phyloP scores from a whole-genome alignment of 1,284 basidiomycete species.

The Ceratobasidium sp. region DNA sequence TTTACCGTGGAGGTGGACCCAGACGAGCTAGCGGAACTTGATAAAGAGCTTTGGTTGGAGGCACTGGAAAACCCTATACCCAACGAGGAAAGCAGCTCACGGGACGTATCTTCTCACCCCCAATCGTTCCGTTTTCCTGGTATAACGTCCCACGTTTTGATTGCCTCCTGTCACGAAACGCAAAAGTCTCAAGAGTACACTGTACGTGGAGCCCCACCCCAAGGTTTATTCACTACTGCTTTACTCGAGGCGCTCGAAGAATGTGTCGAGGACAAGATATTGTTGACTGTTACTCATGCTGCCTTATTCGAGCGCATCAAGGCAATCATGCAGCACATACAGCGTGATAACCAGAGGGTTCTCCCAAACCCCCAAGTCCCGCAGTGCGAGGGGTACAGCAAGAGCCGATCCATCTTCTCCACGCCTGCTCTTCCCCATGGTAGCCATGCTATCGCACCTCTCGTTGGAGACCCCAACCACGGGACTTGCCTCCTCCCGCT shows the following conservation, averaged over 20 bases:
- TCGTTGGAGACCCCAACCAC: not conserved
- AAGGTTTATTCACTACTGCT: slow-evolving; percentile 17
- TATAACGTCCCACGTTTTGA: slow-evolving; percentile 29
- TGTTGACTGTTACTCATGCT: slow-evolving; percentile 21
- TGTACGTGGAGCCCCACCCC: not conserved
- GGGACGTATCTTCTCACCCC: slow-evolving; percentile 13
- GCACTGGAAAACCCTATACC: not conserved
- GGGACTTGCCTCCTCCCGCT: slow-evolving; percentile 3
- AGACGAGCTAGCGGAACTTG: not conserved
- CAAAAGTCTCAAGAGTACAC: slow-evolving; percentile 17
- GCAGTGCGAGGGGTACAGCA: slow-evolving; percentile 32
- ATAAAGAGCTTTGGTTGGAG: slow-evolving; percentile 25
- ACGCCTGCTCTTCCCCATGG: slow-evolving; percentile 26
- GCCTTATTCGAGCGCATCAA: slow-evolving; percentile 32
- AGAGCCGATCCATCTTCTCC: slow-evolving; percentile 21
- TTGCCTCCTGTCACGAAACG: slow-evolving; percentile 35
- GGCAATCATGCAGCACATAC: slow-evolving; percentile 1
- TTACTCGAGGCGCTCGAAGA: slow-evolving; percentile 22
- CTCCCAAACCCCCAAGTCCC: slow-evolving; percentile 22
- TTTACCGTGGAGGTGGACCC: not conserved
- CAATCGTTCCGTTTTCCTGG: slow-evolving; percentile 34
- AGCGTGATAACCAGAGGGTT: not conserved
- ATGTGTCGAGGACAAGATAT: not conserved
- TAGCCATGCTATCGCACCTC: slow-evolving; percentile 23
- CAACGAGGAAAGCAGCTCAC: not conserved